Base-by-base conservation (phyloP, 192 early-diverging fungal species). In the Entomortierella chlamydospora region DNA sequence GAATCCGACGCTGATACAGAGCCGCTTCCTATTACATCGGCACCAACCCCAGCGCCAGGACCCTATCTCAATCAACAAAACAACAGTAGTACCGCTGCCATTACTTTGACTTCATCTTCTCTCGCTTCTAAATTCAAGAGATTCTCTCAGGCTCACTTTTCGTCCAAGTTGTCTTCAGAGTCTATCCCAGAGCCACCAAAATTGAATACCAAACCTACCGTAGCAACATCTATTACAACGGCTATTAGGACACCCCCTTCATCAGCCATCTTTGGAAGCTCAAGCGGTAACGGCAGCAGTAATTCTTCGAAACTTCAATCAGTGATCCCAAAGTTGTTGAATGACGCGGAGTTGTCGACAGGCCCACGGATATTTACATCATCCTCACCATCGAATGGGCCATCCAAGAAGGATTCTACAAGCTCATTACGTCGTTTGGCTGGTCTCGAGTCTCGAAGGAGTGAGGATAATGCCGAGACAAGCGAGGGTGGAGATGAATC, bases 61-160 rank as follows among this genome's bases (percentile, higher is more conserved):
- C n/a, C 65, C 15, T 78, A 78, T 25, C 29, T 70, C 20, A 47
- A 69, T 34, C 73, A 54, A 4, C 23, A 59, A 15, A 70, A 51
- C 41, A 65, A 37, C 63, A 79, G 61, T n/a, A 61, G 39, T 37
- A 61, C 45, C 17, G 64, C n/a, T n/a, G 26, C 55, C n/a, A 49
- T 55, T 31, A 23, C 56, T 15, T 28, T 52, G 12, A 45, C 67
- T 18, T 57, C 43, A 29, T 60, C 67, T 11, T 64, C 73, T 6
- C 58, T 78, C 34, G 73, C 73, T 0, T 68, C 73, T 6, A 78
- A 78, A 25, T 78, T 78, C 61, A 78, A 78, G 66, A 60, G 73
- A 49, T 78, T 78, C 52, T 78, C 73, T 1, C 73, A 78, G 37
- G 73, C 73, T 1, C 73, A 78, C 28, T 78, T 78, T 52, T 58